Conservation (phyloP, 805 yeast species). For the Wickerhamomyces ciferrii region DNA sequence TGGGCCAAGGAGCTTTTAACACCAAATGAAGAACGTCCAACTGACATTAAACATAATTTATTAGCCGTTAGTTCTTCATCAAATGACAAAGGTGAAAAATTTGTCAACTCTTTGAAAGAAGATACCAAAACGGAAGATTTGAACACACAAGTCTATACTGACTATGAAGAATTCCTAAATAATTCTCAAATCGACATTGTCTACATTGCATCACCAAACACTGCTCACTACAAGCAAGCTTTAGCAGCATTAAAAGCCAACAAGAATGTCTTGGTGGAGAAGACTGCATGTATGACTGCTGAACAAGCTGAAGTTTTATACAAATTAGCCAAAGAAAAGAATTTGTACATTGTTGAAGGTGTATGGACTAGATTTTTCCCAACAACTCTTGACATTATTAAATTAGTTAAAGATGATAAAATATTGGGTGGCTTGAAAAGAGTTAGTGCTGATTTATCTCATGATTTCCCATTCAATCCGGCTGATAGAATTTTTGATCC, state of each 20-base stretch:
- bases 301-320: slow-evolving; percentile 37
- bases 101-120: neutral
- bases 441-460: slow-evolving; percentile 37
- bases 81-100: neutral
- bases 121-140: neutral
- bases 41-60: neutral
- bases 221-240: slow-evolving; percentile 42
- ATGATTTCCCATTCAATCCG: slow-evolving; percentile 27
- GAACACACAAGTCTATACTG: slow-evolving; percentile 8
- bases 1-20: slow-evolving; percentile 1
- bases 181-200: slow-evolving; percentile 41
- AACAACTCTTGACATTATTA: slow-evolving; percentile 28
- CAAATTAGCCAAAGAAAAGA: slow-evolving; percentile 36
- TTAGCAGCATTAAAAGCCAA: slow-evolving; percentile 36
- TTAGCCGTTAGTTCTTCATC: slow-evolving; percentile 1
- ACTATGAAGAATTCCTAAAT: slow-evolving; percentile 40
- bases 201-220: slow-evolving; percentile 52
- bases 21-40: neutral
- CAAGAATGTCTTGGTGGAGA: slow-evolving; percentile 50
- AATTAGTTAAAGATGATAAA: slow-evolving; percentile 33
- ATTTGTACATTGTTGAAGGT: slow-evolving; percentile 51
- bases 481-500: slow-evolving; percentile 36
- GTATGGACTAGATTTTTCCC: slow-evolving; percentile 57
- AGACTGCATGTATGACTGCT: slow-evolving; percentile 45
- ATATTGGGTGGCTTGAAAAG: slow-evolving; percentile 42